A percentile compares a stretch with the other conserved stretches of the same genome.
These are phyloP conservation scores for Xerocomus spinulosus DNA, from an alignment of 768 basidiomycete genomes.

Conservation along the genomic window DNA sequence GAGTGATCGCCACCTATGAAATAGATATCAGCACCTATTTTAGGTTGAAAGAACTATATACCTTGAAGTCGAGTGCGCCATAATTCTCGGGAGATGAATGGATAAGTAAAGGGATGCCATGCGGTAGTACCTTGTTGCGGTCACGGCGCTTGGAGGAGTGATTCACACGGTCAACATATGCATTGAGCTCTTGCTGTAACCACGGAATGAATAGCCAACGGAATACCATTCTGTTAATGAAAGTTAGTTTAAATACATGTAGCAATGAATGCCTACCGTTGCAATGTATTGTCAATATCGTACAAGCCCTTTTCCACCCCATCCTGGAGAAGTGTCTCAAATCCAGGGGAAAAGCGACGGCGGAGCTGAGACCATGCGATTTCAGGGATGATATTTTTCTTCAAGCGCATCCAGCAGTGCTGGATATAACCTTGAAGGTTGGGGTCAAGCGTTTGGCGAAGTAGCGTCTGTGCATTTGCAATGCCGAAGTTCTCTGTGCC, in stretches of 20 bases:
- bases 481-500: no score
- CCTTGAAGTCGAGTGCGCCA: not conserved
- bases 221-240: not conserved
- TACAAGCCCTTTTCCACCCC: not conserved
- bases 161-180: not conserved
- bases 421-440: no score
- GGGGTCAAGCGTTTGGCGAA: no score
- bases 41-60: no score
- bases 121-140: not conserved
- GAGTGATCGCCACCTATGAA: not conserved
- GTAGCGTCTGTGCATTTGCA: no score
- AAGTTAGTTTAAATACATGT: not conserved
- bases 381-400: no score
- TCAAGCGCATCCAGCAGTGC: no score
- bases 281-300: not conserved
- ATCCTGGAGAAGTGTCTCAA: no score
- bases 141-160: not conserved
- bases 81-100: not conserved
- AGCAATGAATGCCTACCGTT: not conserved
- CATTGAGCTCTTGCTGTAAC: not conserved
- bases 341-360: no score
- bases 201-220: not conserved
- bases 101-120: not conserved
- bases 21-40: no score
- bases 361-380: no score